Conservation (phyloP, 2,329 filamentous ascomycete genomes). For the Raffaelea ambrosiae region DNA sequence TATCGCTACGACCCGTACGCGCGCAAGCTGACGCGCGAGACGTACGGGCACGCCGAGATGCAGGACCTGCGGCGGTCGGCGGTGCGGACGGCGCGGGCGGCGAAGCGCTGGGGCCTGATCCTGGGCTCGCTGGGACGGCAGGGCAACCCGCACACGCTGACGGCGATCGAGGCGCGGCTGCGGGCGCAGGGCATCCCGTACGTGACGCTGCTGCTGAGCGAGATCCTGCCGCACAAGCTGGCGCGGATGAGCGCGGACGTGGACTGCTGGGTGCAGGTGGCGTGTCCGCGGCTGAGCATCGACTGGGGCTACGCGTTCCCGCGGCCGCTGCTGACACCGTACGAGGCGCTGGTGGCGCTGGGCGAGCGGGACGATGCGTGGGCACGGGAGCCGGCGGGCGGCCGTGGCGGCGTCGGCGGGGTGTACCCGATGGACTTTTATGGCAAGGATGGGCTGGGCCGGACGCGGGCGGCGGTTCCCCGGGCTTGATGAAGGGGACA, state of each 20-base stretch:
- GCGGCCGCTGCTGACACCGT: conserved; percentile 79
- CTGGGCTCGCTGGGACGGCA: conserved; percentile 87
- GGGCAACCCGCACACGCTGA: conserved; percentile 89
- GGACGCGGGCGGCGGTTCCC: conserved; percentile 49
- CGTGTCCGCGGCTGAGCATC: conserved; percentile 92
- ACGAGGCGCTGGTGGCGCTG: conserved; percentile 88
- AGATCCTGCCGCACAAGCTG: conserved; percentile 94
- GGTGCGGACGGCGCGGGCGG: conserved; percentile 64
- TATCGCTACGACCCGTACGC: conserved; percentile 98
- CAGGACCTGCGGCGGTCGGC: conserved; percentile 70
- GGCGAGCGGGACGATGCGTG: conserved; percentile 64
- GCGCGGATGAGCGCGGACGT: conserved; percentile 81
- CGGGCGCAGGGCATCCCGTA: conserved; percentile 65
- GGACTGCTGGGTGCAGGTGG: conserved; percentile 97
- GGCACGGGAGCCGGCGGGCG: conserved; percentile 22
- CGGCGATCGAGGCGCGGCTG: conserved; percentile 73
- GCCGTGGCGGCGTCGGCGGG: conserved; percentile 50
- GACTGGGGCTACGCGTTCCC: conserved; percentile 98
- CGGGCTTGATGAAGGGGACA: too few relatives aligned
- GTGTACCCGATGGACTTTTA: conserved; percentile 99
- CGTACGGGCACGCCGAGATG: conserved; percentile 88
- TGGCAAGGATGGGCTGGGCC: conserved; percentile 79
- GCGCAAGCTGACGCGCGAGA: conserved; percentile 80
- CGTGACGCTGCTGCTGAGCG: conserved; percentile 78
- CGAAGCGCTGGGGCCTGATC: conserved; percentile 79